These are phyloP conservation scores for Calophaca sinica DNA, from an alignment of 306 rosid species.

Conservation along the genomic window DNA sequence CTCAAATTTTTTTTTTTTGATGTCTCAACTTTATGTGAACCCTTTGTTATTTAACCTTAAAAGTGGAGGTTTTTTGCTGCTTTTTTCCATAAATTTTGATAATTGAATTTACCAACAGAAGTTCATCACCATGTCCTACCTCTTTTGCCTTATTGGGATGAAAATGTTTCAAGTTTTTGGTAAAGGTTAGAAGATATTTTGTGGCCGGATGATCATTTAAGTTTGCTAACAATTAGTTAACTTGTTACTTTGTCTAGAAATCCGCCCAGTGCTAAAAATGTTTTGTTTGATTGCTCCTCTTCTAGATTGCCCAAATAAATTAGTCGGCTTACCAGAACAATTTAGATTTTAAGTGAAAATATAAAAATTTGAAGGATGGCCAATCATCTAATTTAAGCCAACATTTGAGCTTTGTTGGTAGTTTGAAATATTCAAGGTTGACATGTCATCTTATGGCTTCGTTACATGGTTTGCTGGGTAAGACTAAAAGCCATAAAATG, in stretches of 20 bases:
- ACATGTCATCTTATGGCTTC: conserved; percentile 6
- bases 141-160: conserved; percentile 3
- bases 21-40: too few relatives aligned
- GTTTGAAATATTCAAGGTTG: neutral
- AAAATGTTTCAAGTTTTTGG: neutral
- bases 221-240: neutral
- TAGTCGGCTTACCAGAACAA: neutral
- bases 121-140: conserved; percentile 6
- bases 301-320: neutral
- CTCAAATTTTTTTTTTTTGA: neutral
- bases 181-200: conserved; percentile 12
- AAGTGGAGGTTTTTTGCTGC: neutral
- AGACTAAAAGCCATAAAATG: conserved; percentile 33
- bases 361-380: conserved; percentile 3
- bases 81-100: neutral
- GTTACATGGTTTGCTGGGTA: neutral
- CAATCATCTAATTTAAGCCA: neutral
- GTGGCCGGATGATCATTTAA: neutral
- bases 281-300: conserved; percentile 15
- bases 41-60: too few relatives aligned
- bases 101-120: neutral
- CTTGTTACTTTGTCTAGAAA: neutral
- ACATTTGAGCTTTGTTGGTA: neutral
- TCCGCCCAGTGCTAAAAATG: neutral
- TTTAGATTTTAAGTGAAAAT: neutral